A percentile compares a stretch with the other conserved stretches of the same genome.
Evolutionary conservation across 2,329 filamentous ascomycete species (phyloP).

Genomic region (Colletotrichum higginsianum): DNA sequence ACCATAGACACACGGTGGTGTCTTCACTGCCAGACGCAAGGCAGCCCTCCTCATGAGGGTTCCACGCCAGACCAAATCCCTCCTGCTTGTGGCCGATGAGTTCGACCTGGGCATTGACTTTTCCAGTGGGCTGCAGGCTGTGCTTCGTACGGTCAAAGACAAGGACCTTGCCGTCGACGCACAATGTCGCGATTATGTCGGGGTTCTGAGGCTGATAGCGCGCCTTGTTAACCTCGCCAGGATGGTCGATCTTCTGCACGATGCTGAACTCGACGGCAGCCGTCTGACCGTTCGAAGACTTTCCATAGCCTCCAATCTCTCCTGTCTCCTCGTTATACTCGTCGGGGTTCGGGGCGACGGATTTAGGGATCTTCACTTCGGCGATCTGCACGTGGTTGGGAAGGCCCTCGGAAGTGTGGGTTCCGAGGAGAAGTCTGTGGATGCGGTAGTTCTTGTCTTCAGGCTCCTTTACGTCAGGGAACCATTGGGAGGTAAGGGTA

Average conservation of each 20-base stretch:
- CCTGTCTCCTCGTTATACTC: conserved; percentile 94
- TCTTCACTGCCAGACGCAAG: conserved; percentile 95
- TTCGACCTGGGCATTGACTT: conserved; percentile 85
- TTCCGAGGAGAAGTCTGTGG: conserved; percentile 93
- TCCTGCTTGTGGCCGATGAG: conserved; percentile 88
- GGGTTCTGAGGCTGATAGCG: conserved; percentile 98
- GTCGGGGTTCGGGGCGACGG: conserved; percentile 78
- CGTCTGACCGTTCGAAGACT: conserved; percentile 71
- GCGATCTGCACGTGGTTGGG: conserved; percentile 96
- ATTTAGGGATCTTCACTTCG: conserved; percentile 91
- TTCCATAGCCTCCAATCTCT: conserved; percentile 94
- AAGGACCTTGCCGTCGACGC: conserved; percentile 87
- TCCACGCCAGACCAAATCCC: conserved; percentile 96
- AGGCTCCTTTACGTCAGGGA: conserved; percentile 91
- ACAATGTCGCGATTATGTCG: conserved; percentile 95
- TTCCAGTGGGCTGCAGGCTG: conserved; percentile 80
- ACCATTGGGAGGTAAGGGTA: conserved; percentile 97
- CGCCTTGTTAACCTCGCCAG: conserved; percentile 98
- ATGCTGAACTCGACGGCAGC: conserved; percentile 89
- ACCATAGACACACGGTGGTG: conserved; percentile 92
- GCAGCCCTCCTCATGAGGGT: conserved; percentile 83
- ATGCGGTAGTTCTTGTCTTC: conserved; percentile 89
- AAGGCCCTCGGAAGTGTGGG: conserved; percentile 89
- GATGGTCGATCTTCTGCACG: conserved; percentile 96
- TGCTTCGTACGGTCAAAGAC: conserved; percentile 98